Conservation (phyloP, 208 protist genomes). For the Leishmania guyanensis region DNA sequence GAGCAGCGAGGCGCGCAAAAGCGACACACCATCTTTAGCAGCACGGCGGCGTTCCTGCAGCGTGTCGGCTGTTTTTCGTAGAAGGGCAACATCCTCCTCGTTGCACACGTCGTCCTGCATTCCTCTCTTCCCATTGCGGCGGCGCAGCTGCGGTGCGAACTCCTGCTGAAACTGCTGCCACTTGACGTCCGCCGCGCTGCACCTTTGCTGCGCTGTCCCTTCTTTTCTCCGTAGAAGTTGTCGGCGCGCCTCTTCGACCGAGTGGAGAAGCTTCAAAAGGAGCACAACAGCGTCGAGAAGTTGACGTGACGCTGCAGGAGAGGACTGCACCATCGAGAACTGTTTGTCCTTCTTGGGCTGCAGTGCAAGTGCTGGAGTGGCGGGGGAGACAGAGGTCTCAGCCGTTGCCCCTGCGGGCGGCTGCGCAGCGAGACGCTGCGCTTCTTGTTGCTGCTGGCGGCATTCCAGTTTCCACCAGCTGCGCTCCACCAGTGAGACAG, state of each 20-base stretch:
- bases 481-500: slow-evolving; percentile 75
- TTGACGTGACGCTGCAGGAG: slow-evolving; percentile 12
- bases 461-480: slow-evolving; percentile 37
- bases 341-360: neutral
- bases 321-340: neutral
- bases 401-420: neutral
- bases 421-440: neutral
- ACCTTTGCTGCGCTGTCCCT: neutral
- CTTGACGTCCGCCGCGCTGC: neutral
- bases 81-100: slow-evolving; percentile 7
- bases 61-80: slow-evolving; percentile 20
- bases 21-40: slow-evolving; percentile 21
- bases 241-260: slow-evolving; percentile 53
- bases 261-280: slow-evolving; percentile 45
- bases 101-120: neutral
- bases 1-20: slow-evolving; percentile 58
- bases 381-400: neutral
- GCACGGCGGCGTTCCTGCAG: slow-evolving; percentile 22
- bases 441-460: slow-evolving; percentile 11
- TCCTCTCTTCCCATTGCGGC: neutral
- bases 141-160: slow-evolving; percentile 15
- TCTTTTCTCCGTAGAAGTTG: slow-evolving; percentile 35
- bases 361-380: neutral
- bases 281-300: slow-evolving; percentile 27
- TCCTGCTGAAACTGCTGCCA: slow-evolving; percentile 24